A percentile compares a stretch with the other conserved stretches of the same genome.
These are phyloP conservation scores for Aegilops bicornis DNA, from an alignment of 176 grass and related monocot genomes.

Conservation along the genomic window DNA sequence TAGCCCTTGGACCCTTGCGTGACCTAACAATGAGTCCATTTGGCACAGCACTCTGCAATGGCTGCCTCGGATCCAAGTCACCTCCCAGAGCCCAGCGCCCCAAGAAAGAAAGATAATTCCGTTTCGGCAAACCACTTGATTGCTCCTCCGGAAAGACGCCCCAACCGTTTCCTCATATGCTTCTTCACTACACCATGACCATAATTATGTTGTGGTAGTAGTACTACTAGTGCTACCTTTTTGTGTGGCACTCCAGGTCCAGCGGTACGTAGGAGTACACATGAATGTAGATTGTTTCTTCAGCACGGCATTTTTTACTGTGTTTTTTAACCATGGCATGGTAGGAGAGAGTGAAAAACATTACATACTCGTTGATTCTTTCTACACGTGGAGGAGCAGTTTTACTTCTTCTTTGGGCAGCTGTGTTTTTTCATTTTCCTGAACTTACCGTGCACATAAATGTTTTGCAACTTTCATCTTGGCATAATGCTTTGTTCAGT, in stretches of 20 bases:
- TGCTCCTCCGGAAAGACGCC: neutral
- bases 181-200: neutral
- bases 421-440: no score
- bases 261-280: neutral
- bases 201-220: neutral
- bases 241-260: neutral
- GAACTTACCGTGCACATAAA: no score
- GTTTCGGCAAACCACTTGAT: conserved; percentile 13
- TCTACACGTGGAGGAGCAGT: no score
- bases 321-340: neutral
- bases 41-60: neutral
- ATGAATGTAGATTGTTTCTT: neutral
- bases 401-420: no score
- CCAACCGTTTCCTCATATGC: neutral
- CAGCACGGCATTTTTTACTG: neutral
- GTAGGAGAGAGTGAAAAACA: neutral
- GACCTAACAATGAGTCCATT: neutral
- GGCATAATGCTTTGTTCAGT: neutral
- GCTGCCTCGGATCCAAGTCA: neutral
- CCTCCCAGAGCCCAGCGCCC: neutral
- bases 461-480: no score
- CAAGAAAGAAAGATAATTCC: neutral
- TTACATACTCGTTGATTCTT: neutral
- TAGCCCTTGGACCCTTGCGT: neutral
- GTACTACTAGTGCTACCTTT: neutral